phyloP scores from a whole-genome alignment of 2,329 filamentous ascomycete species.

The Colletotrichum euphorbiae region DNA sequence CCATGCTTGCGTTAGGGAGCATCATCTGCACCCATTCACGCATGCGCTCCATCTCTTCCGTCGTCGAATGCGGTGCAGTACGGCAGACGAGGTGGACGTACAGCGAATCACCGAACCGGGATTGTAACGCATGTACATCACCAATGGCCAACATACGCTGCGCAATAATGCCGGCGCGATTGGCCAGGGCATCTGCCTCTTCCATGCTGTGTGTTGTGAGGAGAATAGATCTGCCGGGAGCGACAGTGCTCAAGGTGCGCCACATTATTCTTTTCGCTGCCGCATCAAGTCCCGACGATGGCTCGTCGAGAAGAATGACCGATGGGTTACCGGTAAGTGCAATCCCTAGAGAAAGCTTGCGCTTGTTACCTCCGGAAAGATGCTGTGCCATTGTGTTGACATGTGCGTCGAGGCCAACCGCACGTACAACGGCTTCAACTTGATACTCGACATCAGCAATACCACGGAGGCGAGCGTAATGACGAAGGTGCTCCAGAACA shows the following conservation, averaged over 20 bases:
- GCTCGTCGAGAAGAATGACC: slow-evolving; percentile 90
- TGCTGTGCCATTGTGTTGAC: slow-evolving; percentile 79
- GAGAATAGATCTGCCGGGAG: slow-evolving; percentile 82
- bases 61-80: slow-evolving; percentile 77
- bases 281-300: slow-evolving; percentile 88
- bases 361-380: slow-evolving; percentile 90
- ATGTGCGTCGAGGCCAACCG: slow-evolving; percentile 81
- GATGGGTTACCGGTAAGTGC: slow-evolving; percentile 92
- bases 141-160: slow-evolving; percentile 87
- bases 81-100: slow-evolving; percentile 84
- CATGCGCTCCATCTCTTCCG: slow-evolving; percentile 75
- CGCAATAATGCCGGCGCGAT: slow-evolving; percentile 86
- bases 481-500: slow-evolving; percentile 84
- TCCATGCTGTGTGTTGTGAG: slow-evolving; percentile 97
- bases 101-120: slow-evolving; percentile 80
- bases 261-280: slow-evolving; percentile 94
- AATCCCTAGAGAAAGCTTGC: slow-evolving; percentile 89
- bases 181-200: slow-evolving; percentile 89
- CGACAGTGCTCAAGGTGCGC: slow-evolving; percentile 80
- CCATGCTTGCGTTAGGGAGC: slow-evolving; percentile 75
- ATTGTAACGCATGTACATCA: slow-evolving; percentile 76
- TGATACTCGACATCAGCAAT: slow-evolving; percentile 81
- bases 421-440: slow-evolving; percentile 78
- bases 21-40: slow-evolving; percentile 71
- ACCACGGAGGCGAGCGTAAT: slow-evolving; percentile 88